These are phyloP conservation scores for Dittrichia graveolens DNA, from an alignment of 129 eudicot genomes.

Conservation along the genomic window DNA sequence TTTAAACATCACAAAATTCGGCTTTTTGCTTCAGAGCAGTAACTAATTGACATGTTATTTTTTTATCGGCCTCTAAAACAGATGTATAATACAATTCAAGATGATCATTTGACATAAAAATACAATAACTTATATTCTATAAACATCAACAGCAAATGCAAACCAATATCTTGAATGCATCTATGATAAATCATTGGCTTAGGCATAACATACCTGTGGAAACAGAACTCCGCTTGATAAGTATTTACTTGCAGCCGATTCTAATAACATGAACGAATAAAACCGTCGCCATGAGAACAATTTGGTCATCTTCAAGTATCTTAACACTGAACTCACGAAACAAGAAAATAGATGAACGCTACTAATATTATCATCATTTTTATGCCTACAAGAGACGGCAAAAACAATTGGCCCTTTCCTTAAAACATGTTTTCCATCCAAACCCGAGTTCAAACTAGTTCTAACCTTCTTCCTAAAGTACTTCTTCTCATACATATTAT, in stretches of 20 bases:
- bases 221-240: constrained; percentile 42
- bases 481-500: constrained; percentile 43
- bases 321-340: constrained; percentile 45
- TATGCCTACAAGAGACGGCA: constrained; percentile 28
- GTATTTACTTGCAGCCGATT: constrained; percentile 39
- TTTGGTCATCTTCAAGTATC: constrained; percentile 45
- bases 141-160: constrained; percentile 3
- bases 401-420: constrained; percentile 26
- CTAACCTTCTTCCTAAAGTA: constrained; percentile 36
- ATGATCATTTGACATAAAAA: constrained; percentile 3
- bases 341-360: constrained; percentile 31
- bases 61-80: neutral
- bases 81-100: neutral
- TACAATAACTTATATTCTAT: constrained; percentile 1
- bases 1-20: neutral
- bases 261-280: constrained; percentile 45
- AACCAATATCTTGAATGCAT: neutral
- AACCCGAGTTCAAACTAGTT: constrained; percentile 12
- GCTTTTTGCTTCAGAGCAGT: neutral
- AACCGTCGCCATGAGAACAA: constrained; percentile 34
- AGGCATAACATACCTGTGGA: constrained; percentile 45
- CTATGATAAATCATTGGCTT: neutral
- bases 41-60: neutral
- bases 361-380: neutral
- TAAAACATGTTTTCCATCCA: constrained; percentile 19